Evolutionary conservation across 345 rosid genomes (phyloP).

Genomic region (Salix caprea): DNA sequence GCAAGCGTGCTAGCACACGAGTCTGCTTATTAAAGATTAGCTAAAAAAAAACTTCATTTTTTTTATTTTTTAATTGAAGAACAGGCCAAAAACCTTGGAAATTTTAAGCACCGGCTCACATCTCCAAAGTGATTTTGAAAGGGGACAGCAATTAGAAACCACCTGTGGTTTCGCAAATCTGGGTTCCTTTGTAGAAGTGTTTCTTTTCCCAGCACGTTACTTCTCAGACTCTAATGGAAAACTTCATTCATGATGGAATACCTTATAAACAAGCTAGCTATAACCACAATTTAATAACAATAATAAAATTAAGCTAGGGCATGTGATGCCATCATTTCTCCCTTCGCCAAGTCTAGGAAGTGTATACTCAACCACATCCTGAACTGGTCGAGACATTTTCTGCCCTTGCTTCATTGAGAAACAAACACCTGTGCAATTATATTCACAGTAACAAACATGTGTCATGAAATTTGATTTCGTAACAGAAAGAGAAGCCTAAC

Average conservation of each 20-base stretch:
- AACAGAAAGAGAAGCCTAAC: background rate
- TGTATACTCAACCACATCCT: no score
- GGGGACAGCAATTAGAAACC: background rate
- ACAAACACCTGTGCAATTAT: constrained; percentile 2
- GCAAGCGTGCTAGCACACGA: no score
- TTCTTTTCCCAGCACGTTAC: background rate
- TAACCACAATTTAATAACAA: no score
- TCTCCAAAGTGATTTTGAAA: background rate
- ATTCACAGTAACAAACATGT: background rate
- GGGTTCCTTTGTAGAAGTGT: background rate
- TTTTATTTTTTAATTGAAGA: no score
- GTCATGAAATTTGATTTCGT: background rate
- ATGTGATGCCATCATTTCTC: no score
- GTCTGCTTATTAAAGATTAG: no score
- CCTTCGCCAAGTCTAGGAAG: no score
- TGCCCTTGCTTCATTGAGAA: background rate
- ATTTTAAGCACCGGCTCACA: no score
- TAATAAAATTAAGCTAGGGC: background rate
- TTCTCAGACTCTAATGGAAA: background rate
- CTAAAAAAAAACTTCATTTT: no score
- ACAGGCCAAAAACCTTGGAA: no score
- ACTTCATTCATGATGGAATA: background rate
- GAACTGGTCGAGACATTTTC: background rate
- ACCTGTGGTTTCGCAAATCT: background rate
- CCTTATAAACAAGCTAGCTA: background rate